These are phyloP conservation scores for Simmondsia chinensis DNA, from an alignment of 148 eudicot genomes.

Conservation along the genomic window DNA sequence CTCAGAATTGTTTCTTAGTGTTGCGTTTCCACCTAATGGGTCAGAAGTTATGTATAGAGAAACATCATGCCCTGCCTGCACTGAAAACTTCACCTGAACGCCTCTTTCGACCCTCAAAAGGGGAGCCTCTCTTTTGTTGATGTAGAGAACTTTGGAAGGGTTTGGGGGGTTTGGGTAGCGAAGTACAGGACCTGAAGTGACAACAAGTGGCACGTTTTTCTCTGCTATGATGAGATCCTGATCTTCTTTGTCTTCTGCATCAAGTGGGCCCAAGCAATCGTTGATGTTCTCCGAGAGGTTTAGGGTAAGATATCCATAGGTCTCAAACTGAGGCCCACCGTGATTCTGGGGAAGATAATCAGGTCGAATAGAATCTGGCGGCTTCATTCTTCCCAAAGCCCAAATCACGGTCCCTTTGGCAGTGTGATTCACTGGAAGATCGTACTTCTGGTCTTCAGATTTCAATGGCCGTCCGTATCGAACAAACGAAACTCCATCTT, in stretches of 20 bases:
- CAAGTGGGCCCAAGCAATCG: constrained; percentile 84
- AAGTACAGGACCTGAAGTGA: constrained; percentile 60
- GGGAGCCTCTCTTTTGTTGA: constrained; percentile 92
- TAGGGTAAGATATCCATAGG: constrained; percentile 45
- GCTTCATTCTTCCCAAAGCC: constrained; percentile 81
- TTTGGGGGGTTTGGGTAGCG: constrained; percentile 90
- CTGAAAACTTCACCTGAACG: constrained; percentile 78
- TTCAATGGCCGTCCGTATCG: constrained; percentile 54
- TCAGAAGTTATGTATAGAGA: constrained; percentile 84
- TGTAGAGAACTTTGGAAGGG: constrained; percentile 75
- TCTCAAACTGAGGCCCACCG: constrained; percentile 39
- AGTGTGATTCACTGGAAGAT: constrained; percentile 39
- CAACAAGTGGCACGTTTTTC: constrained; percentile 66
- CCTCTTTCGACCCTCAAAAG: constrained; percentile 86
- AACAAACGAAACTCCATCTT: constrained; percentile 73
- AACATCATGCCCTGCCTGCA: constrained; percentile 97
- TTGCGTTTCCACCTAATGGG: constrained; percentile 87
- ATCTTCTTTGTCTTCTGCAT: constrained; percentile 86
- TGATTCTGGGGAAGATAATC: constrained; percentile 81
- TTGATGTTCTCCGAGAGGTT: constrained; percentile 59
- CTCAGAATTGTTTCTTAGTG: constrained; percentile 67
- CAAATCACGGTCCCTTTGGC: constrained; percentile 67
- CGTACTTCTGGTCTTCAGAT: constrained; percentile 54
- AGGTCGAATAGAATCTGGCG: constrained; percentile 69
- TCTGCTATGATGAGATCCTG: constrained; percentile 81